Evolutionary conservation across 148 eudicot species (phyloP).

Genomic region (Bassia scoparia): DNA sequence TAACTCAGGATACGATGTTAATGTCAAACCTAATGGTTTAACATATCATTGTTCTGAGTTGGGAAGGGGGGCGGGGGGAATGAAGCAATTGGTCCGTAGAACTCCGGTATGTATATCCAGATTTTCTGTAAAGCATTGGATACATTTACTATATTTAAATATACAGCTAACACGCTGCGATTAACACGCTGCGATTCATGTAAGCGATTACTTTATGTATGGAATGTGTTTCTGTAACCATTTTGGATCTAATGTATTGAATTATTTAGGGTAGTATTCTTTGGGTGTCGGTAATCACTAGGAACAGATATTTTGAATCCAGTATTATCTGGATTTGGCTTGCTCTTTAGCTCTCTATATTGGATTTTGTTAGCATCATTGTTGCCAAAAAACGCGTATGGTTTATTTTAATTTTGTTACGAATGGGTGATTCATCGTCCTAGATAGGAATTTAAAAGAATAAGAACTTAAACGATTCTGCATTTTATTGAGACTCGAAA

Average conservation of each 20-base stretch:
- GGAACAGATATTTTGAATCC: not conserved
- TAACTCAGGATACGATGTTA: not conserved
- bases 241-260: slow-evolving; percentile 2
- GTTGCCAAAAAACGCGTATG: no score
- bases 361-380: no score
- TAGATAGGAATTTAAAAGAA: no score
- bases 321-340: not conserved
- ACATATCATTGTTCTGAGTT: not conserved
- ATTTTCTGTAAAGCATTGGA: slow-evolving; percentile 15
- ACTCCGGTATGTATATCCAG: slow-evolving; percentile 9
- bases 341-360: not conserved
- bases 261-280: not conserved
- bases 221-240: not conserved
- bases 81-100: slow-evolving; percentile 19
- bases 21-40: not conserved
- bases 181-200: not conserved
- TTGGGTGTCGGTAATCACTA: not conserved
- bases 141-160: not conserved
- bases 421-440: no score
- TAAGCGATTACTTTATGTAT: no score
- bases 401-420: no score
- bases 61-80: slow-evolving; percentile 6
- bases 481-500: no score
- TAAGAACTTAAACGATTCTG: no score
- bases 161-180: not conserved